Conservation (phyloP, 768 basidiomycete genomes). For the Suillus subaureus region DNA sequence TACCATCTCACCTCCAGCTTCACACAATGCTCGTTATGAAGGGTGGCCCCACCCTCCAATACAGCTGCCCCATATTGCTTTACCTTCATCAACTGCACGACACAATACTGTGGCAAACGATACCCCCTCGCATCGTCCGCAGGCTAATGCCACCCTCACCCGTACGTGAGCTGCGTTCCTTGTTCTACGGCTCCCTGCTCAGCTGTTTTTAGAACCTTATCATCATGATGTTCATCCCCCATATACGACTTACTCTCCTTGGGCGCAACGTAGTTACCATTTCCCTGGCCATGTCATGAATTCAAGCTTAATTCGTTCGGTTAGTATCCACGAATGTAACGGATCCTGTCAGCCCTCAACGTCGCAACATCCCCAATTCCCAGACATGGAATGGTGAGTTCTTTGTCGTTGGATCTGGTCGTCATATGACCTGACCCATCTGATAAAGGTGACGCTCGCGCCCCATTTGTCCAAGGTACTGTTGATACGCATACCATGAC, state of each 20-base stretch:
- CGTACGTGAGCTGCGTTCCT: neutral
- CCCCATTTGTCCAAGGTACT: neutral
- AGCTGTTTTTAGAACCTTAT: neutral
- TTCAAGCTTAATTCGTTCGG: neutral
- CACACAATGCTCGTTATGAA: conserved; percentile 1
- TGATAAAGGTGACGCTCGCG: neutral
- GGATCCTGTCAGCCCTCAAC: neutral
- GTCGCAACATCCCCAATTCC: neutral
- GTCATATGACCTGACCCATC: neutral
- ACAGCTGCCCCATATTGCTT: neutral
- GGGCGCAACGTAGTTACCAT: neutral
- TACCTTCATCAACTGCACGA: neutral
- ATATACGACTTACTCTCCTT: too few relatives aligned
- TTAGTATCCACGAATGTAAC: neutral
- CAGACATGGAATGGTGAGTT: neutral
- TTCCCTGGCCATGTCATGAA: neutral
- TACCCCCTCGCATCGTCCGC: neutral
- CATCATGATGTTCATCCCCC: neutral
- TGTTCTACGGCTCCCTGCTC: neutral
- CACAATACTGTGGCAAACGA: neutral
- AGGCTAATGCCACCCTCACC: neutral
- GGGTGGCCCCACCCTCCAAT: conserved; percentile 4
- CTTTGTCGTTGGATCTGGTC: neutral
- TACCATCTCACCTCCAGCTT: neutral
- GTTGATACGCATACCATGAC: neutral